Conservation (phyloP, 1,284 basidiomycete genomes). For the Ceratobasidium sp. region DNA sequence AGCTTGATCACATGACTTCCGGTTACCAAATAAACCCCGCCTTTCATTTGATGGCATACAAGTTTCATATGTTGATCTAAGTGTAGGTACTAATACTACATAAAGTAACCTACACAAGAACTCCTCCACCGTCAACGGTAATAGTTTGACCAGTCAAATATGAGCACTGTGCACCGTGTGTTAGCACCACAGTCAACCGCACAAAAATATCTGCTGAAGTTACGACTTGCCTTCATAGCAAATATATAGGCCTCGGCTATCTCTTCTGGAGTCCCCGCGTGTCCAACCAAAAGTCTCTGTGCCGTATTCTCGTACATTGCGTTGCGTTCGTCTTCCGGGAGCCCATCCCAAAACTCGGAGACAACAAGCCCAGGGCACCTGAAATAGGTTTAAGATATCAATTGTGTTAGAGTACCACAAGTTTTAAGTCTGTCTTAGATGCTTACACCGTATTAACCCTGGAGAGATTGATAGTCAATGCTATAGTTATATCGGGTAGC, state of each 20-base stretch:
- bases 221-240: conserved; percentile 32
- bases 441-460: conserved; percentile 34
- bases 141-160: conserved; percentile 23
- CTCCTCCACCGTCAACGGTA: conserved; percentile 14
- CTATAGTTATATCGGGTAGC: not conserved
- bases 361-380: conserved; percentile 22
- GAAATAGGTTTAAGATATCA: no score
- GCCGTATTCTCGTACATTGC: not conserved
- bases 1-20: no score
- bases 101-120: not conserved
- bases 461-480: no score
- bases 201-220: no score
- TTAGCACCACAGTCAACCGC: not conserved
- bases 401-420: not conserved
- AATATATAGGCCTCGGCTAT: conserved; percentile 35
- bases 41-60: no score
- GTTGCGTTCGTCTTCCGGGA: conserved; percentile 2
- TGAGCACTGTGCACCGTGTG: not conserved
- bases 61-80: no score
- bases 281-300: conserved; percentile 13
- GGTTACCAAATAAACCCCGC: no score
- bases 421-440: not conserved
- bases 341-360: conserved; percentile 13
- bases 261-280: conserved; percentile 23
- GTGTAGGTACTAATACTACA: not conserved